Evolutionary conservation across 352 stramenopile species (phyloP), one percentile per base, ranked within the genome.

Genomic region (Thraustotheca clavata): DNA sequence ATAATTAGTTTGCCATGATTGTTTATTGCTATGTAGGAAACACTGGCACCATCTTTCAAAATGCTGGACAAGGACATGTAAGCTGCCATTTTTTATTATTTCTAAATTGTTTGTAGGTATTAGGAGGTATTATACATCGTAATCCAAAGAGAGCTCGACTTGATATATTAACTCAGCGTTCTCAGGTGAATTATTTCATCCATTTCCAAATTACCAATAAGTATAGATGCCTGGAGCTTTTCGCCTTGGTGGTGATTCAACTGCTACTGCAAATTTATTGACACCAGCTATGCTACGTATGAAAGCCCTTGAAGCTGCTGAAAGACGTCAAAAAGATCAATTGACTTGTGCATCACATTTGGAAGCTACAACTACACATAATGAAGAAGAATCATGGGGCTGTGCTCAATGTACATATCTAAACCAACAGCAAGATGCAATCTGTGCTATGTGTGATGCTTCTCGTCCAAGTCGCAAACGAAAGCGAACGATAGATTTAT

Each of bases 301-400:
- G 12, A 79, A 76, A n/a, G 69, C 76, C 9, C 36, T 84, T 9
- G 74, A 76, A n/a, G 77, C 76, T n/a, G 77, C 77, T 4, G 79
- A 87, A 39, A 72, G 75, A 9, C 76, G 77, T 57, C 75, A 72
- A 0, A 67, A 48, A 20, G 79, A 88, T 49, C 3, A 50, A 68
- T 22, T 87, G 71, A 32, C 61, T 39, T 16, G 31, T 62, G 35
- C 1, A 67, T 74, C 11, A 24, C 9, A 52, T 52, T 24, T 24
- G 43, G 72, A 83, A 48, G 59, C 83, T 7, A 50, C 84, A 3
- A 71, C 72, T 0, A 73, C 83, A 60, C 22, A 43, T 7, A 76
- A 86, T 48, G 78, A 71, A 16, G 72, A 79, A 26, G 69, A 75
- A 29, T 72, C 49, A 14, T 40, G 27, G 57, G 20, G n/a, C 16